A percentile compares a stretch with the other conserved stretches of the same genome.
Conservation (phyloP, 2,329 filamentous ascomycete species). For the Dactylellina cionopaga region DNA sequence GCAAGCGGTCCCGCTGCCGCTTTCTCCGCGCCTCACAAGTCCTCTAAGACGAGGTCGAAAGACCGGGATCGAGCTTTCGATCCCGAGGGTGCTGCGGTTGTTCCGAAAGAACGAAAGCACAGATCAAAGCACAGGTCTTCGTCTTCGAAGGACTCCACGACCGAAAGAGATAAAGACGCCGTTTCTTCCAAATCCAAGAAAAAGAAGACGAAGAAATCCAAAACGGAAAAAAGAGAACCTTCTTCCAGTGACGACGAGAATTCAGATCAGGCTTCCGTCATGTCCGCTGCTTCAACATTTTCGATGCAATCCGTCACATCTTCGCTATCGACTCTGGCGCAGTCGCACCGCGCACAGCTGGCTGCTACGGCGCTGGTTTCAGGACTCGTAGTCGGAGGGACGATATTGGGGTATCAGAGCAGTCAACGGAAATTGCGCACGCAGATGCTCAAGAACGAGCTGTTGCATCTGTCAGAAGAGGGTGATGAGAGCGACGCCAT, state of each 20-base stretch:
- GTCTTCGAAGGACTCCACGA: neutral
- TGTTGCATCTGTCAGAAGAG: slow-evolving; percentile 61
- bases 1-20: neutral
- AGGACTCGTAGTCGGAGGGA: slow-evolving; percentile 69
- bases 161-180: slow-evolving; percentile 16
- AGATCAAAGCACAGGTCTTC: slow-evolving; percentile 36
- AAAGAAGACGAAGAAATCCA: slow-evolving; percentile 22
- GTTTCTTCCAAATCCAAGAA: slow-evolving; percentile 11
- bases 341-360: slow-evolving; percentile 69
- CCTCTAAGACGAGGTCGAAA: slow-evolving; percentile 40
- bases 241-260: neutral
- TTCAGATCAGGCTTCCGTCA: slow-evolving; percentile 10
- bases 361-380: slow-evolving; percentile 76
- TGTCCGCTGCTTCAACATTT: slow-evolving; percentile 28
- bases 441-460: slow-evolving; percentile 70
- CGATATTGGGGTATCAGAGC: slow-evolving; percentile 71
- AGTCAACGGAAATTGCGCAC: slow-evolving; percentile 68
- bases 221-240: neutral
- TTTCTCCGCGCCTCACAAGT: slow-evolving; percentile 26
- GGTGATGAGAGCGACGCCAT: slow-evolving; percentile 52
- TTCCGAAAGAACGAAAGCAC: slow-evolving; percentile 33
- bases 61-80: slow-evolving; percentile 25
- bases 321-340: slow-evolving; percentile 55
- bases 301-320: slow-evolving; percentile 30
- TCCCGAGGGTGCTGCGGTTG: slow-evolving; percentile 18